Conservation (phyloP, 164 flowering plant genomes). For the Magnolia sinica region DNA sequence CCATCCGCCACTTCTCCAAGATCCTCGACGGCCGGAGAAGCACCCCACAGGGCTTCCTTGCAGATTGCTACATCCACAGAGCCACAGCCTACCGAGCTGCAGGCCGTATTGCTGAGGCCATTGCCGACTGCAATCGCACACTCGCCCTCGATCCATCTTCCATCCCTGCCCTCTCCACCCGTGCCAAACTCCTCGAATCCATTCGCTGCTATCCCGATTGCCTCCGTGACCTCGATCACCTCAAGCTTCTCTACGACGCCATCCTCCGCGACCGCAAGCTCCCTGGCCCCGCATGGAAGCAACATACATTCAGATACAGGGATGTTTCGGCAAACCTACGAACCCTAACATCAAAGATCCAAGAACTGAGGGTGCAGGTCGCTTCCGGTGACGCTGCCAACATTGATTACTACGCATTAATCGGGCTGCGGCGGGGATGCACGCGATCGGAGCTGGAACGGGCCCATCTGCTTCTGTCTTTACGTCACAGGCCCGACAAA, state of each 20-base stretch:
- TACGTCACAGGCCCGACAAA: slow-evolving; percentile 80
- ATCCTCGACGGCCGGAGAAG: slow-evolving; percentile 81
- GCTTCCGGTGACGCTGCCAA: slow-evolving; percentile 63
- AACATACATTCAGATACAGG: slow-evolving; percentile 46
- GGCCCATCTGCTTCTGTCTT: slow-evolving; percentile 63
- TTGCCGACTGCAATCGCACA: slow-evolving; percentile 81
- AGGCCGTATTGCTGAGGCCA: slow-evolving; percentile 77
- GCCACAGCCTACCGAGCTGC: slow-evolving; percentile 65
- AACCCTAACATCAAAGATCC: slow-evolving; percentile 47
- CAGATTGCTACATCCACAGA: slow-evolving; percentile 83
- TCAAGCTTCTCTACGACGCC: slow-evolving; percentile 78
- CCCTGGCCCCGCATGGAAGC: slow-evolving; percentile 83
- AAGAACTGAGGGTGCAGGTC: slow-evolving; percentile 61
- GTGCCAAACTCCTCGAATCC: slow-evolving; percentile 67
- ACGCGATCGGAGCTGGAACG: slow-evolving; percentile 79
- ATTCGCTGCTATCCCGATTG: slow-evolving; percentile 75
- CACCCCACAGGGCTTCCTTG: slow-evolving; percentile 79
- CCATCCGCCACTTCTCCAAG: slow-evolving; percentile 89
- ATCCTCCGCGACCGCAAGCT: slow-evolving; percentile 72
- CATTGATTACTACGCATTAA: slow-evolving; percentile 76
- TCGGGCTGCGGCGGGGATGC: slow-evolving; percentile 85
- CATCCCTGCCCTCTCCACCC: slow-evolving; percentile 63
- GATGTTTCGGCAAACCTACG: slow-evolving; percentile 73
- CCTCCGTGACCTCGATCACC: slow-evolving; percentile 87
- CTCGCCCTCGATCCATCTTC: slow-evolving; percentile 74